Conservation (phyloP, 305 asterid species). For the Solanum hybrid region DNA sequence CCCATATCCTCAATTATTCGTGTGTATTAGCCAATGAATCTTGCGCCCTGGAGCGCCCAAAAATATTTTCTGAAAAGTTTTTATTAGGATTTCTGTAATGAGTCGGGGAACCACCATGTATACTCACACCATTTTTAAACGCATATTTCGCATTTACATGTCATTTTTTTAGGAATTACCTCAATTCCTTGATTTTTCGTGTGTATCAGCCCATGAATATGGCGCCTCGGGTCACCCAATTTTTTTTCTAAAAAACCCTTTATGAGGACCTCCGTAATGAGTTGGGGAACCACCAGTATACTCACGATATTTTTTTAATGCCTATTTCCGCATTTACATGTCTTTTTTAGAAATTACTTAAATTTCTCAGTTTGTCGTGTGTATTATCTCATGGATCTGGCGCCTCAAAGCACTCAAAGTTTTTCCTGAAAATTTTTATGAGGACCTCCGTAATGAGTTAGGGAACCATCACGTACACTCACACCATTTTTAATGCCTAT, state of each 20-base stretch:
- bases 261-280: not conserved
- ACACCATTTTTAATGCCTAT: too few relatives aligned
- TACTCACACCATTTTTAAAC: not conserved
- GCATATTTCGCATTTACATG: too few relatives aligned
- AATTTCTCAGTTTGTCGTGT: too few relatives aligned
- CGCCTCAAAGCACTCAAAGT: not conserved
- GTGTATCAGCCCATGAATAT: too few relatives aligned
- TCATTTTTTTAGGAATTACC: not conserved
- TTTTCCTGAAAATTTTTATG: too few relatives aligned
- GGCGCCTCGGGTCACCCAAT: not conserved
- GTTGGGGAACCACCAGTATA: not conserved
- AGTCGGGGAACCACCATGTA: too few relatives aligned
- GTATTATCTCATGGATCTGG: not conserved
- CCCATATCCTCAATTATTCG: not conserved
- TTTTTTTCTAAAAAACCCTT: not conserved
- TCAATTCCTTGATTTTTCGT: too few relatives aligned
- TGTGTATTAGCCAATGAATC: too few relatives aligned
- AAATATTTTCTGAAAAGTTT: fast-evolving
- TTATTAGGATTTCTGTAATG: not conserved
- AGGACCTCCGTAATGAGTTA: not conserved
- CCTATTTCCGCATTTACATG: too few relatives aligned
- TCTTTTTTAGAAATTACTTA: too few relatives aligned
- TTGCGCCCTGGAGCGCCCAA: not conserved
- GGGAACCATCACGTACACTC: not conserved
- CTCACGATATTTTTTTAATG: too few relatives aligned